Evolutionary conservation across 441 rosid species (phyloP).

Genomic region (Metrosideros polymorpha): DNA sequence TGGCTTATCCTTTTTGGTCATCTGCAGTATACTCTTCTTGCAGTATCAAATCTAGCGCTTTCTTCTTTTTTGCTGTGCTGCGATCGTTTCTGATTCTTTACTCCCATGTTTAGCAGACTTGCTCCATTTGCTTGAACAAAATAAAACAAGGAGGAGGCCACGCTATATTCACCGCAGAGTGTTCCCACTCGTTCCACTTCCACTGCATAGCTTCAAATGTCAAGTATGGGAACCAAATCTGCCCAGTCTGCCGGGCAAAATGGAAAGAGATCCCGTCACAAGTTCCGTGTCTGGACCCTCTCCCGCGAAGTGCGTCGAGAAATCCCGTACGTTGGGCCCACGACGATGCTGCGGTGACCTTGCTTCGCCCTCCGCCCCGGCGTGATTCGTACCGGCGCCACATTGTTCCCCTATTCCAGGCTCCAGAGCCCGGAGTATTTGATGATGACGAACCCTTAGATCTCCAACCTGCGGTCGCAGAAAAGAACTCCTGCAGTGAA

Average conservation of each 20-base stretch:
- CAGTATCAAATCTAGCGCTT: background rate
- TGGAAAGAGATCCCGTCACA: constrained; percentile 92
- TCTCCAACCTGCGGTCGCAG: constrained; percentile 30
- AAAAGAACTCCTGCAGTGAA: constrained; percentile 18
- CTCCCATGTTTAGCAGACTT: constrained; percentile 42
- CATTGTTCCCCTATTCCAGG: constrained; percentile 38
- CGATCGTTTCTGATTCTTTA: background rate
- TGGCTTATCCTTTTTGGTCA: background rate
- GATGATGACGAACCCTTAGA: constrained; percentile 74
- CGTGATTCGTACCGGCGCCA: constrained; percentile 47
- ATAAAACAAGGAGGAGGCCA: constrained; percentile 82
- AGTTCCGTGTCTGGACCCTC: constrained; percentile 43
- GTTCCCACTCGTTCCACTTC: constrained; percentile 92
- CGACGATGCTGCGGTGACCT: constrained; percentile 46
- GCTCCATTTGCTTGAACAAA: constrained; percentile 80
- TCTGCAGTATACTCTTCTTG: background rate
- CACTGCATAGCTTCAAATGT: constrained; percentile 86
- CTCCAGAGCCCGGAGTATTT: constrained; percentile 66
- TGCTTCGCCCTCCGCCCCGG: constrained; percentile 48
- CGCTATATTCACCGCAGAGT: constrained; percentile 90
- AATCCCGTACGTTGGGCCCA: constrained; percentile 42
- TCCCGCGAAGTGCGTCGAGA: constrained; percentile 21
- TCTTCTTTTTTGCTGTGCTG: background rate
- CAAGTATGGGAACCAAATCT: constrained; percentile 80
- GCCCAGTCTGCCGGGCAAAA: constrained; percentile 84